These are phyloP conservation scores for Amanita exitialis DNA, from an alignment of 768 basidiomycete genomes.

Conservation along the genomic window DNA sequence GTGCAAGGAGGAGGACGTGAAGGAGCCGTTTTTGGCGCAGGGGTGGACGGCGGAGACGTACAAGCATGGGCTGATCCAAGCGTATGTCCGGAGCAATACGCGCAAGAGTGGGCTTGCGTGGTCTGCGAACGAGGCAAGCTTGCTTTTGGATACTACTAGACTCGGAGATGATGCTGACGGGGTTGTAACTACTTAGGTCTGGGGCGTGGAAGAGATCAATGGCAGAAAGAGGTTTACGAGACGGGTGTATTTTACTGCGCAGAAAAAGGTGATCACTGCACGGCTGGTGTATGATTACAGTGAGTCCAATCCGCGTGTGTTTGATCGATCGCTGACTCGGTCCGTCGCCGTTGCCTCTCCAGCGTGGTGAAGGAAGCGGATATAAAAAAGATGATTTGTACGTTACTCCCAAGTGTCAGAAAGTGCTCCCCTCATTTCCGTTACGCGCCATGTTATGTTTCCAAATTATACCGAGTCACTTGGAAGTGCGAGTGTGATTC, in stretches of 20 bases:
- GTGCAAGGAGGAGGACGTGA: slow-evolving; percentile 34
- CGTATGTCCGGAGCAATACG: slow-evolving; percentile 49
- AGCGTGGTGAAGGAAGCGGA: neutral
- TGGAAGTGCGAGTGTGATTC: no score
- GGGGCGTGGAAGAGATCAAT: slow-evolving; percentile 56
- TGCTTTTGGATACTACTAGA: no score
- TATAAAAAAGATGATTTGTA: no score
- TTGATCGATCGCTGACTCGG: neutral
- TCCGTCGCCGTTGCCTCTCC: no score
- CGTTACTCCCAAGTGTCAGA: no score
- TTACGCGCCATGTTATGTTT: no score
- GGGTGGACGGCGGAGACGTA: slow-evolving; percentile 30
- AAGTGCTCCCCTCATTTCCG: no score
- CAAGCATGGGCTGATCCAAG: slow-evolving; percentile 33
- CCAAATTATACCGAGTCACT: no score
- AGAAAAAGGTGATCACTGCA: slow-evolving; percentile 43
- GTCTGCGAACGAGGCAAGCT: slow-evolving; percentile 47
- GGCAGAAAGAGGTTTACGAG: slow-evolving; percentile 52
- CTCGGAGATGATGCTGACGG: no score
- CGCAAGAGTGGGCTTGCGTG: slow-evolving; percentile 49
- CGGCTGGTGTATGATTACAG: slow-evolving; percentile 61
- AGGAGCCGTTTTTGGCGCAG: slow-evolving; percentile 31
- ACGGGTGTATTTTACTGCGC: slow-evolving; percentile 52
- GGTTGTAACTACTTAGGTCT: no score
- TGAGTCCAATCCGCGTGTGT: slow-evolving; percentile 24